Percentiles rank a stretch among this genome's conserved stretches.
Evolutionary conservation across 192 early-diverging fungal species (phyloP).

Genomic region (Coemansia sp.): DNA sequence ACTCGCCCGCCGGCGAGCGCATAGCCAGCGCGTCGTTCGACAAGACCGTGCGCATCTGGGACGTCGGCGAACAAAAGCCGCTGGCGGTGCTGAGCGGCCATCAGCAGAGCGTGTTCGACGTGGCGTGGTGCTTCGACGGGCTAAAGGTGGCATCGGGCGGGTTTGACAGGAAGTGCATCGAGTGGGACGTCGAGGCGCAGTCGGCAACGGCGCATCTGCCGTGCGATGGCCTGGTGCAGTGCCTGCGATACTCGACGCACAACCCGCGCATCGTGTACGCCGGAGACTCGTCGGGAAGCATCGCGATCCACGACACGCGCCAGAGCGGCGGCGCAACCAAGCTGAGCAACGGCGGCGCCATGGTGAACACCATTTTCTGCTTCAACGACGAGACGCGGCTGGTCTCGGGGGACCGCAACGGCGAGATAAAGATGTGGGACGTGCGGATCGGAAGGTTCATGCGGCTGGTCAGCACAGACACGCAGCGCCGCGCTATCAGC

Average conservation of each 20-base stretch:
- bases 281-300: conserved; percentile 78
- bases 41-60: conserved; percentile 90
- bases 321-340: conserved; percentile 19
- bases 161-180: conserved; percentile 47
- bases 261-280: conserved; percentile 60
- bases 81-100: conserved; percentile 59
- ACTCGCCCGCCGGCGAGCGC: conserved; percentile 76
- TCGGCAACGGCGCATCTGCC: conserved; percentile 13
- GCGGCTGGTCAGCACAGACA: conserved; percentile 35
- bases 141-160: conserved; percentile 35
- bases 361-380: conserved; percentile 53
- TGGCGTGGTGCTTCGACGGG: conserved; percentile 46
- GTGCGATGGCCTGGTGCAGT: conserved; percentile 49
- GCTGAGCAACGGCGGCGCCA: conserved; percentile 42
- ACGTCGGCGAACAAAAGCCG: conserved; percentile 55
- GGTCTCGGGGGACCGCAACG: conserved; percentile 50
- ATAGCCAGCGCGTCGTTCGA: conserved; percentile 94
- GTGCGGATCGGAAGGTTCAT: conserved; percentile 64
- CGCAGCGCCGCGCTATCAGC: conserved; percentile 39
- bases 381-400: conserved; percentile 51
- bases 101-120: conserved; percentile 48
- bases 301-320: conserved; percentile 42
- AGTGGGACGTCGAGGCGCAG: conserved; percentile 45
- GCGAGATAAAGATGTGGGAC: conserved; percentile 88
- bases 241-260: conserved; percentile 50